Conservation (phyloP, 139 green algal genomes). For the Coelastrella sp. region DNA sequence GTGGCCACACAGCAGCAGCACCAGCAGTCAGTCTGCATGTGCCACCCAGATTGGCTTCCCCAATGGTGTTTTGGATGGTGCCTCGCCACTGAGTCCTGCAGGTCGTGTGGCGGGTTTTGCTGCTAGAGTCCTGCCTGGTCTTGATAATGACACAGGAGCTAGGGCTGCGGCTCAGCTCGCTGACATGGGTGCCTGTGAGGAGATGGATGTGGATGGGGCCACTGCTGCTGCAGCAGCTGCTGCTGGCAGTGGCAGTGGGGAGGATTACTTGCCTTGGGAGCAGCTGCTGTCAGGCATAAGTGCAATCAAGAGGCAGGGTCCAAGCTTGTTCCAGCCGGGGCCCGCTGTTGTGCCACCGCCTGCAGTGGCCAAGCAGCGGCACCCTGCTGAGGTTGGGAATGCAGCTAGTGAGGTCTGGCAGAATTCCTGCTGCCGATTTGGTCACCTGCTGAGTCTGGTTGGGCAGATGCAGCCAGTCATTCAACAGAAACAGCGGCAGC, state of each 20-base stretch:
- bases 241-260: neutral
- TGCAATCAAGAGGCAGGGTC: constrained; percentile 34
- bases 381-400: neutral
- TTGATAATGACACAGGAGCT: neutral
- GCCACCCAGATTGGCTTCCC: neutral
- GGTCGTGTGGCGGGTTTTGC: neutral
- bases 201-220: constrained; percentile 15
- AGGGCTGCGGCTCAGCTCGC: neutral
- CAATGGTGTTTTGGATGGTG: neutral
- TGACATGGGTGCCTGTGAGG: neutral
- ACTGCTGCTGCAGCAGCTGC: neutral
- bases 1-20: constrained; percentile 48
- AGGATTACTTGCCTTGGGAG: constrained; percentile 28
- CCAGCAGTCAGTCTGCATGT: constrained; percentile 41
- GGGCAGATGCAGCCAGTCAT: neutral
- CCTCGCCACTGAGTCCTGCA: constrained; percentile 15
- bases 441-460: constrained; percentile 22
- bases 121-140: neutral
- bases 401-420: neutral
- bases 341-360: neutral
- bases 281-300: constrained; percentile 29
- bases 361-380: neutral
- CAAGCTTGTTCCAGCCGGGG: constrained; percentile 11
- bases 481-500: constrained; percentile 11
- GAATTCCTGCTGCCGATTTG: neutral